Evolutionary conservation across 371 early-diverging fungal genomes (phyloP), one percentile per base, ranked within the genome.

Genomic region (Mucor velutinosus): DNA sequence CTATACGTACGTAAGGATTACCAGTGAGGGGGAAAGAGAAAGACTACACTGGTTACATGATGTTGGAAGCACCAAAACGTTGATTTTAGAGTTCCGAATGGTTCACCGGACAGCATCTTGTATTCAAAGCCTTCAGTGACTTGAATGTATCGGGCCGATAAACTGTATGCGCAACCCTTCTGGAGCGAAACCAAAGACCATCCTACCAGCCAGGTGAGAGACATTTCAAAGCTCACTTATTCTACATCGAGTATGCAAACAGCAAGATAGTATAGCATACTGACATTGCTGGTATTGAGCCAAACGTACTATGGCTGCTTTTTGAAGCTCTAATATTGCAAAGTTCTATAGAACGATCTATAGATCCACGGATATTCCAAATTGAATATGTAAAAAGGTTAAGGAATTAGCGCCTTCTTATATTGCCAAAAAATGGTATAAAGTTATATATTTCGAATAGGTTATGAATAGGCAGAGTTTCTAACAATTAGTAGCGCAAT

Each of bases 21-120:
- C 73, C 73, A 58, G 62, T 65, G 69, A 73, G 65, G 65, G 69
- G 73, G 69, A 73, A 73, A 73, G 73, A 73, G 73, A 64, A 64
- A 69, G 73, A 65, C 65, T 73, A 32, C 25, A 56, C 63, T 37
- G 37, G 19, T 35, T 51, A 58, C 67, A 63, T 59, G 64, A 49
- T 55, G 60, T 67, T 49, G 39, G 67, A 67, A 67, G 64, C 61
- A 67, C 72, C 72, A 71, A 71, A 67, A 71, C 70, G 60, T 56
- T 56, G n/a, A 23, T 60, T 41, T 70, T 70, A 23, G 25, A 43
- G 11, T 5, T 23, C 70, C 70, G 70, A 49, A 25, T 6, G 27
- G 12, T 27, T 4, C 15, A 21, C 53, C 53, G 53, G 53, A 53
- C 53, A 53, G 25, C 25, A 25, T 14, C 25, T 53, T 27, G 27